Evolutionary conservation across 495 filamentous ascomycete species (phyloP), one percentile per base, ranked within the genome.

Genomic region (Platismatia glauca): DNA sequence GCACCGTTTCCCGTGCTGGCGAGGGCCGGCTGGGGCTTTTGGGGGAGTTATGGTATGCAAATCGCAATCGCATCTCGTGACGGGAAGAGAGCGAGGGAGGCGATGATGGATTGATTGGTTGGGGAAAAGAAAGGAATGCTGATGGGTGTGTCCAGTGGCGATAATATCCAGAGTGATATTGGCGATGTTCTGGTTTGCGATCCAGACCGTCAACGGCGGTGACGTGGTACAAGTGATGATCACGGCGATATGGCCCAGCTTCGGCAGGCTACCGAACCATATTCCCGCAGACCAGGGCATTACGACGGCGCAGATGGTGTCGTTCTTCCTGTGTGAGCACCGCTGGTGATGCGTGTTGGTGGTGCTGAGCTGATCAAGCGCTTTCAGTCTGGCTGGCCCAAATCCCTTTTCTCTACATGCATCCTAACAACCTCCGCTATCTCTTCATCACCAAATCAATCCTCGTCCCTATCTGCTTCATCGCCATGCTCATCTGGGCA

Each of bases 141-240:
- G 37, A 43, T 56, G 24, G 22, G 33, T 46, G 24, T 16, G 7
- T 27, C 44, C 33, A 66, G 79, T 89, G 66, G 78, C 81, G 31
- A 86, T 89, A 57, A 73, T 88, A 13, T 86, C 84, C 0, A 79
- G 87, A n/a, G 76, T 81, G 0, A 82, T 89, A 60, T 77, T 89
- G 7, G 86, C 85, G 11, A 73, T 88, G 67, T 88, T 89, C 73
- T 89, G 87, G 86, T 83, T 88, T 33, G 84, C 83, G 18, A 87
- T 90, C 57, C 82, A 88, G 68, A 81, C 83, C 33, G 81, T 82
- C 59, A 88, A 85, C 66, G 86, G 86, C 12, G 85, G 83, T 0
- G 83, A 85, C 66, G 80, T 82, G 31, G 76, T 87, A 34, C 79
- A 79, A 2, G 83, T 86, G 55, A 88, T 88, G 84, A 76, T 89